These are phyloP conservation scores for Omphalea diandra DNA, from an alignment of 441 rosid species.

Conservation along the genomic window DNA sequence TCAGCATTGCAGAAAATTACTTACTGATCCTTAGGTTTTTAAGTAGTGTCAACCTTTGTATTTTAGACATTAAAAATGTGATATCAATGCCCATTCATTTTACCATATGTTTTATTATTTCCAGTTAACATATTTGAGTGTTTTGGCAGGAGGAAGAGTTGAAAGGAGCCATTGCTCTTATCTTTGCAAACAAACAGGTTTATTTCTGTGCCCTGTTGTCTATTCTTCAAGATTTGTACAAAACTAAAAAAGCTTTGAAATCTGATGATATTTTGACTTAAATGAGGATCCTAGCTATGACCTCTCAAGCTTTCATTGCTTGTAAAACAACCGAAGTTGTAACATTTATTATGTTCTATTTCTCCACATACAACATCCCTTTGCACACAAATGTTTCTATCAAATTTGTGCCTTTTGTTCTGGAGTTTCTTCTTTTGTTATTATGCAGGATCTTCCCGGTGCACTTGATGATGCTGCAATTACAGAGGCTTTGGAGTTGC, in stretches of 20 bases:
- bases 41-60: not conserved
- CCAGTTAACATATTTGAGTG: not conserved
- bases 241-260: not conserved
- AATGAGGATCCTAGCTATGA: not conserved
- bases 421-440: not conserved
- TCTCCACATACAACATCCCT: not conserved
- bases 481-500: constrained; percentile 77
- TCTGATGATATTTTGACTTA: not conserved
- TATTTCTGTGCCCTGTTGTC: constrained; percentile 2
- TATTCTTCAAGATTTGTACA: not conserved
- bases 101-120: not conserved
- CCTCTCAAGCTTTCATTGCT: too few relatives aligned
- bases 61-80: not conserved
- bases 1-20: constrained; percentile 6
- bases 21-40: not conserved
- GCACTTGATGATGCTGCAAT: constrained; percentile 87
- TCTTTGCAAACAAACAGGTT: constrained; percentile 95
- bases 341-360: not conserved
- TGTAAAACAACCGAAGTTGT: too few relatives aligned
- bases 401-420: not conserved
- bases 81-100: not conserved
- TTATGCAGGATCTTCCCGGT: constrained; percentile 83
- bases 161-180: constrained; percentile 72
- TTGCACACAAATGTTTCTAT: constrained; percentile 1
- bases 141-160: constrained; percentile 77